Evolutionary conservation across 1,139 yeast species (phyloP), one percentile per base, ranked within the genome.

Genomic region (Spathaspora jeffriesii): DNA sequence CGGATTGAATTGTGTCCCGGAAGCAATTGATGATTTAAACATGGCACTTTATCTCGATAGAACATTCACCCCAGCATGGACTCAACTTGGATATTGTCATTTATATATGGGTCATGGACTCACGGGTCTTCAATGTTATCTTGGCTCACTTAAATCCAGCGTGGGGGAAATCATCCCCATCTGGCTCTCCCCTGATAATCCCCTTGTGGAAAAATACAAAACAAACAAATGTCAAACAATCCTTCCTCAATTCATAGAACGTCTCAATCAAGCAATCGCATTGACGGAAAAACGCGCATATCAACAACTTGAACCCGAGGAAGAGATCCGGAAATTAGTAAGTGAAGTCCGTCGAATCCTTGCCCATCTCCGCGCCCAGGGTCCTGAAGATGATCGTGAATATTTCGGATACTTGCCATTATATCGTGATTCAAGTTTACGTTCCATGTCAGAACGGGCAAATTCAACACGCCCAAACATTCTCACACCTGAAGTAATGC

Each of bases 41-140:
- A 43, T 49, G 15, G 78, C 78, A 0, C 52, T 73, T 9, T 45
- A 48, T 15, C 47, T 55, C 27, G 76, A 73, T 51, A 59, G 67
- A 30, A 59, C 68, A 9, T 71, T 68, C 51, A 65, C 73, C 1
- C 71, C 79, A 2, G 79, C 76, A 2, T 74, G 79, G 79, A 62
- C 72, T 22, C 79, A 74, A 56, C 62, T 74, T 48, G 79, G 76
- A 4, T 74, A 72, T 57, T 73, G 78, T 49, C 76, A 73, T 45
- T 58, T 74, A 40, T 73, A 71, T 54, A 67, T 73, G 71, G 79
- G 79, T 2, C 56, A 60, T 36, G 65, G 72, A 41, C 52, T 71
- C 28, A 46, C 64, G 8, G 71, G 76, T 1, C 57, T 74, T 38
- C 56, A 60, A 46, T 67, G 74, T 50, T 73, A 73, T 53, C 52